Evolutionary conservation across 148 eudicot genomes (phyloP), one percentile per base, ranked within the genome.

Genomic region (Linanthus parryae): DNA sequence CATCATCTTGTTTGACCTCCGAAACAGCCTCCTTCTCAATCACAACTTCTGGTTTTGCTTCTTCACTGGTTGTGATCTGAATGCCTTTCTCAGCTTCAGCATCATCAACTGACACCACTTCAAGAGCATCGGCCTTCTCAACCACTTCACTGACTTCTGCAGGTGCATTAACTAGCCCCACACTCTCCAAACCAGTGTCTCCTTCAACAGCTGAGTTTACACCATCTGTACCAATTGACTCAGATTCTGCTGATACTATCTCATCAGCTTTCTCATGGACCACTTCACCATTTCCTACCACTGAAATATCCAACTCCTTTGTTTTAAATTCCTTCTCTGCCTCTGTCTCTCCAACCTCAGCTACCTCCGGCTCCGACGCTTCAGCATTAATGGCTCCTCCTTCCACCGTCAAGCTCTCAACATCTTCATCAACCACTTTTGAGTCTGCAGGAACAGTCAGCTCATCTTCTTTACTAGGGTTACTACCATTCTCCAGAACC

Each of bases 341-440:
- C 48, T 62, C 77, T 12, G 39, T 30, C 54, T 35, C 70, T 31
- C 50, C 72, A 73, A 73, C 74, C 61, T 50, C 70, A 65, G 59
- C 72, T 26, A 63, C 67, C 29, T 71, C 79, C 14, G 77, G 68
- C 47, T 39, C 43, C 11, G 13, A 12, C 18, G 1, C 25, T 44
- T 44, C 48, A 31, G 7, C 11, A n/a, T 1, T 20, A 20, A 19
- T 20, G 1, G 11, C 48, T n/a, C 27, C 58, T 19, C 66, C 79
- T 55, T 70, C 72, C 22, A 41, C 22, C 20, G 58, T 57, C 16
- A 62, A 15, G 23, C 65, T 48, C 59, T 56, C 69, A 55, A 13
- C 71, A 35, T 47, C 69, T 2, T 15, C 34, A 38, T 61, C 75
- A 53, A 62, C 61, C 47, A 26, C 28, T 21, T 46, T 27, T 0